Evolutionary conservation across 1,284 basidiomycete species (phyloP), one percentile per base, ranked within the genome.

Genomic region (Trametes hirsuta): DNA sequence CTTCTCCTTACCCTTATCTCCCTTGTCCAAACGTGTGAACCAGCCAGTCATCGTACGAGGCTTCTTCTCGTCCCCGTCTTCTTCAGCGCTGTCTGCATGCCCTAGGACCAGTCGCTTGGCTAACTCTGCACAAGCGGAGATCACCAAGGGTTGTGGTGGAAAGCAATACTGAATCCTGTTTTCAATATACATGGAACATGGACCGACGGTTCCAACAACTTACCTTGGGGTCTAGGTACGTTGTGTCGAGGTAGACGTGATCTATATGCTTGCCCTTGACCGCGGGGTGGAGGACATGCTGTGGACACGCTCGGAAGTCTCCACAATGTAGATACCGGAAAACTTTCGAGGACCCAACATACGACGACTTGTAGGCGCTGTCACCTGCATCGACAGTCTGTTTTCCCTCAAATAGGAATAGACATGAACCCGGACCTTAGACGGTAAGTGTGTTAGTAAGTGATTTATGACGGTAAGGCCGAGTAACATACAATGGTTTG

Each of bases 311-410:
- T 59, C 94, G 84, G 69, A 96, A 95, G 74, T 98, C 97, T 0
- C 97, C 97, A 66, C 97, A 99, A 69, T 99, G 97, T 3, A 99
- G 81, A 72, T 98, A 98, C 22, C 94, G 84, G 72, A 95, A 98
- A 0, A 81, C 76, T 57, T 82, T 83, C 30, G 80, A 74, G 11
- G 88, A 87, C 2, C 93, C 93, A 6, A 95, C 80, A 62, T 81
- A 87, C 0, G 85, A 79, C 1, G 89, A 90, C 65, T 84, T 88
- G 78, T 86, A 89, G 9, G 78, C 74, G 49, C 88, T 91, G 69
- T 95, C 93, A 0, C 94, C 95, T 0, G 95, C 93, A 69, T 96
- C 81, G 47, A 90, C 77, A 0, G 95, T 98, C 72, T 97, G 96
- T 24, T 76, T 84, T 0, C 97, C 97, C 75, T 97, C 94, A 66